Base-by-base conservation (phyloP, 805 yeast genomes). In the Jamesozyma gamospora region DNA sequence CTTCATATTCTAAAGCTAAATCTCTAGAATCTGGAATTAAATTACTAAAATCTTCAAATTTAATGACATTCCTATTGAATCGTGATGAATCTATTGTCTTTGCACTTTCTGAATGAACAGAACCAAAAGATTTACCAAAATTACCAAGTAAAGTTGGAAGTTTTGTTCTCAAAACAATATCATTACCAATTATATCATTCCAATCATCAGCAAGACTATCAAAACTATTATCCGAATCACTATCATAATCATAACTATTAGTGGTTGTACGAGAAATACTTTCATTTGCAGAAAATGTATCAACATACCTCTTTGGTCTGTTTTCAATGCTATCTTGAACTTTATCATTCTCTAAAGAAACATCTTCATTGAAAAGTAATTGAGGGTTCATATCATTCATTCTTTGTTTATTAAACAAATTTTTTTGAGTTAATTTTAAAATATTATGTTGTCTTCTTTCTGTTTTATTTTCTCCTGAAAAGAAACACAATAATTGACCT, bases 401-500 rank as follows among this genome's bases (percentile, higher is more conserved):
- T 25, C 32, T 40, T 26, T 34, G 45, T 28, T 40, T 47, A 39
- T 45, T 60, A 53, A 35, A 55, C 45, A 18, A 58, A 8, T 50
- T 51, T 19, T 51, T 49, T 21, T 50, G 47, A 6, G 54, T 50
- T 8, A 54, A 37, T 30, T 55, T 55, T 11, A 51, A 39, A 28
- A 47, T 43, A 21, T 69, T 62, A 27, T 57, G 60, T 32, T 62
- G 60, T 50, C 63, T 64, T 47, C 66, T 62, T 30, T 65, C 62
- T 52, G 35, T 28, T 41, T 62, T 65, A 35, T 62, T 68, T 36
- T 73, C 74, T 0, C 81, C 77, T 9, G 80, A 72, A 60, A 85
- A 86, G 52, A 88, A 88, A 53, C 95, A 84, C 1, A 88, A 80
- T 37, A 88, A 64, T 42, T 75, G 75, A 0, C 96, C 96, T 3